A percentile compares a stretch with the other conserved stretches of the same genome.
Conservation (phyloP, 257 asterid species). For the Anisodus tanguticus region DNA sequence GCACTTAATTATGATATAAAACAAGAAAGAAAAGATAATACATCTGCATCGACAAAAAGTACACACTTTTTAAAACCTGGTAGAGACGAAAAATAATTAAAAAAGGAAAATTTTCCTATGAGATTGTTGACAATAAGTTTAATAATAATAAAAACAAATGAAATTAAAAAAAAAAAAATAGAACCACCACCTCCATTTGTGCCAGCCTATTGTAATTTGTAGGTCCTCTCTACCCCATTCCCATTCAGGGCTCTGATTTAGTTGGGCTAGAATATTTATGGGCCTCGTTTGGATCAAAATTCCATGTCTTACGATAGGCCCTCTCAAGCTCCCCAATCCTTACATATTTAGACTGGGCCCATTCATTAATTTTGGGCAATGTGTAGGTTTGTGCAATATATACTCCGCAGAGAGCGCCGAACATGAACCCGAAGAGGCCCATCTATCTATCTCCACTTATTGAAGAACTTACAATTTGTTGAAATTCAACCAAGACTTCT, state of each 20-base stretch:
- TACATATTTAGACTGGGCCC: slow-evolving; percentile 31
- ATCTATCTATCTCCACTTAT: background rate
- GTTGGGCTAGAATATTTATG: background rate
- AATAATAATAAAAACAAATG: background rate
- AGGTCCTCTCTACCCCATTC: background rate
- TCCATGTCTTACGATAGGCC: slow-evolving; percentile 37
- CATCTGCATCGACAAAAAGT: background rate
- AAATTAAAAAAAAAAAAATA: background rate
- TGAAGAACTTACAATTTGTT: background rate
- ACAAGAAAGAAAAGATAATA: background rate
- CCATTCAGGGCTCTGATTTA: background rate
- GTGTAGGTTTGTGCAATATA: slow-evolving; percentile 51
- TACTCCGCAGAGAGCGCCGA: slow-evolving; percentile 47
- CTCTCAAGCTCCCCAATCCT: slow-evolving; percentile 42
- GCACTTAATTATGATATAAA: background rate
- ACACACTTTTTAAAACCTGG: background rate
- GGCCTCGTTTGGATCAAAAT: background rate
- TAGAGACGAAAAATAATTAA: background rate
- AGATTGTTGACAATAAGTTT: background rate
- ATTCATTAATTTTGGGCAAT: slow-evolving; percentile 41
- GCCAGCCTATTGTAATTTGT: background rate
- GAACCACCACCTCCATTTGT: background rate
- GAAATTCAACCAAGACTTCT: background rate
- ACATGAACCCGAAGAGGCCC: slow-evolving; percentile 39
- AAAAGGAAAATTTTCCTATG: background rate